phyloP scores from a whole-genome alignment of 2,329 filamentous ascomycete species.

The Pestalotiopsis sp. region DNA sequence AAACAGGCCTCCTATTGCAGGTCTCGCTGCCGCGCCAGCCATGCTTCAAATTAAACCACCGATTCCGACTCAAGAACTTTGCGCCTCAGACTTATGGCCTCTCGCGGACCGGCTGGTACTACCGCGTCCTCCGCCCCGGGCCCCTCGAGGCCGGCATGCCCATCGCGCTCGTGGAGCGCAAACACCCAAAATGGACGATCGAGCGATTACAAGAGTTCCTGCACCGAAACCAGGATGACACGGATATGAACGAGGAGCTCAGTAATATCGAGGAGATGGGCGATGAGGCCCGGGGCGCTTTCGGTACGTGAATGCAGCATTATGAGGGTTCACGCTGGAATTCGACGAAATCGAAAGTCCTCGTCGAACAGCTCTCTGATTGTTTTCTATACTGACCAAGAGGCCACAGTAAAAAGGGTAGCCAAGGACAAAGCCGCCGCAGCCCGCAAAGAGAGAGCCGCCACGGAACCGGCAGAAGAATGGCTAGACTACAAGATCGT shows the following conservation, averaged over 20 bases:
- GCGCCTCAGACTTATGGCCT: constrained; percentile 58
- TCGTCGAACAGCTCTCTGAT: too few relatives aligned
- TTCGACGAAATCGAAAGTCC: too few relatives aligned
- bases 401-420: constrained; percentile 40
- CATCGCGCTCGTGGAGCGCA: constrained; percentile 58
- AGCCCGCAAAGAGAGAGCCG: constrained; percentile 23
- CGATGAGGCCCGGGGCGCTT: constrained; percentile 49
- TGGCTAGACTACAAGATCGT: constrained; percentile 53
- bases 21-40: constrained; percentile 65
- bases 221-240: constrained; percentile 55
- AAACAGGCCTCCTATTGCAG: constrained; percentile 55
- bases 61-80: constrained; percentile 66
- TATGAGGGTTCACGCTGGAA: too few relatives aligned
- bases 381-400: neutral
- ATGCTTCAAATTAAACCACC: constrained; percentile 72
- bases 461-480: constrained; percentile 22
- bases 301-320: constrained; percentile 32
- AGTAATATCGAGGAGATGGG: constrained; percentile 54
- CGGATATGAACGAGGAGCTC: constrained; percentile 55
- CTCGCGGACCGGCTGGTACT: constrained; percentile 68
- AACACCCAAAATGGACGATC: constrained; percentile 63
- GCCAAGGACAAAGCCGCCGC: constrained; percentile 44
- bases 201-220: constrained; percentile 66
- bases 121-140: constrained; percentile 61
- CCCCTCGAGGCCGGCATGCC: constrained; percentile 58